Base-by-base conservation (phyloP, 2,329 filamentous ascomycete genomes). In the Trichoderma citrinoviride region DNA sequence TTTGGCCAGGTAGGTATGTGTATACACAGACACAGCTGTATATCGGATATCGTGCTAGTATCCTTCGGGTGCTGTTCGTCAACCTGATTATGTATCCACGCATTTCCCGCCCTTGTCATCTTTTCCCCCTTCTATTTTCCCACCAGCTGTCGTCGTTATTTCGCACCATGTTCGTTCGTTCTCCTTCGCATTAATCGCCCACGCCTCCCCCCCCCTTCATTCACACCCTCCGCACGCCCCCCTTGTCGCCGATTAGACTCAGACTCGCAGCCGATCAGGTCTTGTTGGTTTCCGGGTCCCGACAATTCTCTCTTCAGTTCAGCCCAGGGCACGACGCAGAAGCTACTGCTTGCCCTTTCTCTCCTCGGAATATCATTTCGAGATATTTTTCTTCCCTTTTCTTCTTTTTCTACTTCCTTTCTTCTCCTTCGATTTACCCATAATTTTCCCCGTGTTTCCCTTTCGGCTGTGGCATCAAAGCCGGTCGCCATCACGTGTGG, bases 231-330 rank as follows among this genome's bases (percentile, higher is more conserved):
- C 3, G 33, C 61, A 40, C 61, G 41, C 61, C 49, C 61, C 61
- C 61, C 61, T 56, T 25, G 41, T 63, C 61, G 43, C 61, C 61
- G 52, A 63, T 63, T 63, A 63, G 61, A 63, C 61, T 63, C 61
- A 63, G 52, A 63, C 61, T 47, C 43, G 61, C 61, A 63, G 61
- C 50, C 61, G 61, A 63, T 63, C 61, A 63, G 29, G 61, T 56
- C 44, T 46, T 40, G 50, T 63, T 56, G 50, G 50, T 49, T 63
- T 63, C 52, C 52, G 61, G 52, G 61, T 40, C 61, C 52, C 61
- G 58, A 61, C 19, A 61, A 61, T 63, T 63, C 61, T 63, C 61
- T 63, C 61, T 63, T 61, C 49, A 61, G 57, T 47, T 47, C 46
- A 61, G 57, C 21, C 29, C 57, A 21, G 19, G 10, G 50, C 47